These are phyloP conservation scores for Galerina marginata DNA, from an alignment of 768 basidiomycete genomes.

Conservation along the genomic window DNA sequence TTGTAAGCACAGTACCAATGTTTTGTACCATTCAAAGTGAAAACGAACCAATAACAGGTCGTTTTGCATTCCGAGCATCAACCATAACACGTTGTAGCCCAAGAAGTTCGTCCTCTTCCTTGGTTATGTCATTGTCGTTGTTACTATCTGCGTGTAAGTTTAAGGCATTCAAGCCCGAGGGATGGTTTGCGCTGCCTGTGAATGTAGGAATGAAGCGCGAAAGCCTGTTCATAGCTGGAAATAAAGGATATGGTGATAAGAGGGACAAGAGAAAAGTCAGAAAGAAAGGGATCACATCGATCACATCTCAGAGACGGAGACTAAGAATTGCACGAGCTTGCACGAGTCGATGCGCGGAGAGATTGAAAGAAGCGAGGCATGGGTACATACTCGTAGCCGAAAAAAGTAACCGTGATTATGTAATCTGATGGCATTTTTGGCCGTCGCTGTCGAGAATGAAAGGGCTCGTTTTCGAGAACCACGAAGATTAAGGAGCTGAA, in stretches of 20 bases:
- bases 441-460: too few relatives aligned
- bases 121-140: neutral
- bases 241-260: neutral
- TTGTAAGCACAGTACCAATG: neutral
- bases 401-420: too few relatives aligned
- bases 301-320: neutral
- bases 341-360: too few relatives aligned
- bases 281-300: neutral
- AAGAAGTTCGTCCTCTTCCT: conserved; percentile 15
- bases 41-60: conserved; percentile 24
- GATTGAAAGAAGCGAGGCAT: too few relatives aligned
- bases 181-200: neutral
- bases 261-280: neutral
- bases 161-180: neutral
- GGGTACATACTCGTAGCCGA: too few relatives aligned
- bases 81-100: conserved; percentile 23
- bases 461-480: too few relatives aligned
- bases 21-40: neutral
- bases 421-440: too few relatives aligned
- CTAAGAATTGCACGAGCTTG: too few relatives aligned
- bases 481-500: too few relatives aligned
- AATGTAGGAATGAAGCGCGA: conserved; percentile 7
- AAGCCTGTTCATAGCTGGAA: conserved; percentile 10
- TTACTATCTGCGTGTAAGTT: neutral
- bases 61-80: conserved; percentile 20